Evolutionary conservation across 257 asterid species (phyloP).

Genomic region (Jacaranda copaia): DNA sequence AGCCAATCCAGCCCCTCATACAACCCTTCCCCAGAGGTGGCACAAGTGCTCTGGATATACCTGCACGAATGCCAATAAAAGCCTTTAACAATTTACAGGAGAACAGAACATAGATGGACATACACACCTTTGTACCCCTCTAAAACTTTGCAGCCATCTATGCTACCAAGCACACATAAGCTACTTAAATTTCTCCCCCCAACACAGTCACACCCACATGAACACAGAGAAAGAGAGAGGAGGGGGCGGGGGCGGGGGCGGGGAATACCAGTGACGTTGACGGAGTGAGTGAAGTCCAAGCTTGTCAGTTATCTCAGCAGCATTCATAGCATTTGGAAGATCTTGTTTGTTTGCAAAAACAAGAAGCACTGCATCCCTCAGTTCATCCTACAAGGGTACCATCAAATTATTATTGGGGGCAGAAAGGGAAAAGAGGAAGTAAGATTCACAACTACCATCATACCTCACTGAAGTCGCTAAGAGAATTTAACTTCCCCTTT

Average conservation of each 20-base stretch:
- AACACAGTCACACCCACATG: too few species aligned
- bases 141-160: not conserved
- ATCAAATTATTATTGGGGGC: not conserved
- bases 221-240: not conserved
- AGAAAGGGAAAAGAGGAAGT: not conserved
- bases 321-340: constrained; percentile 38
- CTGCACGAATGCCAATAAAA: constrained; percentile 27
- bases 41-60: constrained; percentile 40
- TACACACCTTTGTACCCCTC: not conserved
- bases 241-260: not conserved
- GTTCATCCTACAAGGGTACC: constrained; percentile 41
- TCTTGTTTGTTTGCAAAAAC: constrained; percentile 54
- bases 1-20: too few species aligned
- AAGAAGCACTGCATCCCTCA: constrained; percentile 52
- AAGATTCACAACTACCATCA: not conserved
- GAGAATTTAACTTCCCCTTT: too few species aligned
- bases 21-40: too few species aligned
- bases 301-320: too few species aligned
- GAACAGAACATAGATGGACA: not conserved
- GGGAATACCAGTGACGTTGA: constrained; percentile 47
- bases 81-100: not conserved
- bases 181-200: too few species aligned
- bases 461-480: not conserved
- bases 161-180: not conserved
- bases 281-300: constrained; percentile 51